Percentiles rank a stretch among this genome's conserved stretches.
These are phyloP conservation scores for Sherardia arvensis DNA, from an alignment of 257 asterid species.

Conservation along the genomic window DNA sequence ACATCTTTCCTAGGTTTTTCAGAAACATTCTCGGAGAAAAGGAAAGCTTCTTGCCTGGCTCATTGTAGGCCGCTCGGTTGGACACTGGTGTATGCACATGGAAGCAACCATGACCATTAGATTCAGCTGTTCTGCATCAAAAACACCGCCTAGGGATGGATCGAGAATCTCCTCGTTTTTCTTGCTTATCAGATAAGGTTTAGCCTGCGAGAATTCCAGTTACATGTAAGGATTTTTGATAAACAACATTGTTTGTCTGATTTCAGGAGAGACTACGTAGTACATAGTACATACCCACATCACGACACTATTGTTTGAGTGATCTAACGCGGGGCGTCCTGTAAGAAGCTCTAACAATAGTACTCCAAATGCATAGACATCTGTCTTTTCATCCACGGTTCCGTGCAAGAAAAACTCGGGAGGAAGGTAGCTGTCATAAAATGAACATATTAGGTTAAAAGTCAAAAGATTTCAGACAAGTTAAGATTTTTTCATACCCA, in stretches of 20 bases:
- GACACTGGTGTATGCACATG: conserved; percentile 54
- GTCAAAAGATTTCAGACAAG: background rate
- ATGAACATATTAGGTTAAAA: background rate
- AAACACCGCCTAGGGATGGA: conserved; percentile 50
- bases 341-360: conserved; percentile 64
- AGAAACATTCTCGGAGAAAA: background rate
- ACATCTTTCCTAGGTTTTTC: no score
- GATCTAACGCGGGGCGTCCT: conserved; percentile 91
- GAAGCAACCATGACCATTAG: conserved; percentile 61
- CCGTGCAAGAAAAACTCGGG: conserved; percentile 96
- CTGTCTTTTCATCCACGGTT: conserved; percentile 85
- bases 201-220: conserved; percentile 49
- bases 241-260: background rate
- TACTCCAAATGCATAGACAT: conserved; percentile 91
- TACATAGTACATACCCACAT: conserved; percentile 73
- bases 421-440: conserved; percentile 73
- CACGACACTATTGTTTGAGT: conserved; percentile 63
- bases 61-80: conserved; percentile 83
- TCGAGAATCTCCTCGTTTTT: conserved; percentile 49
- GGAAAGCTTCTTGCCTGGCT: conserved; percentile 46
- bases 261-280: no score
- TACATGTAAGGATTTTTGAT: background rate
- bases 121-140: conserved; percentile 55
- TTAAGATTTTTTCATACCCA: conserved; percentile 40
- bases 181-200: conserved; percentile 51